Evolutionary conservation across 305 asterid species (phyloP).

Genomic region (Solanum hybrid): DNA sequence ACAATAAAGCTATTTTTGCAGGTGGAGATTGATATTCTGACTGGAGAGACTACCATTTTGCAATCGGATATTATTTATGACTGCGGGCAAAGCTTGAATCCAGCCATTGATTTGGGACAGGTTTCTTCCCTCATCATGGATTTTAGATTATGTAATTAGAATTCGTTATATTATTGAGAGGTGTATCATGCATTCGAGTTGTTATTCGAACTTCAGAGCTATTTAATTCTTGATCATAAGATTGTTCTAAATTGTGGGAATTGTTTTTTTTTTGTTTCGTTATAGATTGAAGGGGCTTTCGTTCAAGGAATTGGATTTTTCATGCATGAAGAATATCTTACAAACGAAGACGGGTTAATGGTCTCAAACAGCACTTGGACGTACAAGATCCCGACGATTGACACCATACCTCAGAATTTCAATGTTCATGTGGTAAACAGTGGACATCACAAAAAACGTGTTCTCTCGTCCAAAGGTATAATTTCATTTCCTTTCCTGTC

Average conservation of each 20-base stretch:
- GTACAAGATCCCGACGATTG: not conserved
- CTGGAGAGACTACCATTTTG: not conserved
- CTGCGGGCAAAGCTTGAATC: not conserved
- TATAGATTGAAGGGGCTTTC: constrained; percentile 77
- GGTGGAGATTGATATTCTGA: not conserved
- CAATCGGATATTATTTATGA: not conserved
- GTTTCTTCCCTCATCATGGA: not conserved
- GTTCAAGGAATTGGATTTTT: constrained; percentile 79
- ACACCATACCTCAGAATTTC: not conserved
- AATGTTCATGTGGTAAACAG: not conserved
- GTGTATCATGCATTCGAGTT: not conserved
- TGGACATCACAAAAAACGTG: not conserved
- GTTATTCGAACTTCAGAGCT: not conserved
- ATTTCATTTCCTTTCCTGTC: not conserved
- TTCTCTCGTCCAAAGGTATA: not conserved
- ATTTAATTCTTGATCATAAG: not conserved
- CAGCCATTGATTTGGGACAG: not conserved
- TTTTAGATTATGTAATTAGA: not conserved
- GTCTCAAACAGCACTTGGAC: not conserved
- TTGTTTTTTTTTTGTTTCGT: not conserved
- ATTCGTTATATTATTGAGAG: not conserved
- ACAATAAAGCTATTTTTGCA: constrained; percentile 13
- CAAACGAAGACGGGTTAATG: constrained; percentile 36
- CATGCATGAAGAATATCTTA: constrained; percentile 64
- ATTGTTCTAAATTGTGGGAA: not conserved